Evolutionary conservation across 371 early-diverging fungal genomes (phyloP).

Genomic region (Apophysomyces sp.): DNA sequence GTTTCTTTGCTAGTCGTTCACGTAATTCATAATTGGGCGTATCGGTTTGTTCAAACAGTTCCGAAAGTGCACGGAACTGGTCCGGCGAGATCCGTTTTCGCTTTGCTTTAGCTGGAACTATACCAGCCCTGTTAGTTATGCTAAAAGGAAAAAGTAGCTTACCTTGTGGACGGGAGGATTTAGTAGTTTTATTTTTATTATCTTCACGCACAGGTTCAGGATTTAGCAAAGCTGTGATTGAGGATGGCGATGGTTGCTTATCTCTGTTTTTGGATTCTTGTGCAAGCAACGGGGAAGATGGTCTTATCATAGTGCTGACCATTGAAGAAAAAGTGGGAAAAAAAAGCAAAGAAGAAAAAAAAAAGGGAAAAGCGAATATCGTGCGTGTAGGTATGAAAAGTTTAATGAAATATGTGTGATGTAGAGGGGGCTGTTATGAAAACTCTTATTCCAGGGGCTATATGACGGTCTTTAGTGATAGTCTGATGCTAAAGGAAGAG

Average conservation of each 20-base stretch:
- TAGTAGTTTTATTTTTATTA: conserved; percentile 3
- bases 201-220: conserved; percentile 7
- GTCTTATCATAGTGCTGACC: not conserved
- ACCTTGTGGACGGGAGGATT: not conserved
- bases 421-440: not conserved
- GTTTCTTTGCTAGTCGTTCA: conserved; percentile 76
- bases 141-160: not conserved
- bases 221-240: conserved; percentile 13
- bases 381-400: not conserved
- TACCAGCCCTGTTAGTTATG: not conserved
- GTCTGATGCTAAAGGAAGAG: not conserved
- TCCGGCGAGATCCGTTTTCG: conserved; percentile 76
- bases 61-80: conserved; percentile 66
- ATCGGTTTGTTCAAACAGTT: conserved; percentile 72
- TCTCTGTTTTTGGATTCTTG: not conserved
- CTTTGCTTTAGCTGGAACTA: conserved; percentile 49
- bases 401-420: conserved; percentile 3
- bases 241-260: conserved; percentile 2
- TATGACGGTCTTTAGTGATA: not conserved
- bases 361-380: not conserved
- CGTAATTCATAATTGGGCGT: conserved; percentile 89
- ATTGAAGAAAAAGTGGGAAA: not conserved
- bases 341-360: not conserved
- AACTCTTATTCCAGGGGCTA: not conserved
- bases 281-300: not conserved